These are phyloP conservation scores for Cercospora beticola DNA, from an alignment of 2,329 filamentous ascomycete genomes.

Conservation along the genomic window DNA sequence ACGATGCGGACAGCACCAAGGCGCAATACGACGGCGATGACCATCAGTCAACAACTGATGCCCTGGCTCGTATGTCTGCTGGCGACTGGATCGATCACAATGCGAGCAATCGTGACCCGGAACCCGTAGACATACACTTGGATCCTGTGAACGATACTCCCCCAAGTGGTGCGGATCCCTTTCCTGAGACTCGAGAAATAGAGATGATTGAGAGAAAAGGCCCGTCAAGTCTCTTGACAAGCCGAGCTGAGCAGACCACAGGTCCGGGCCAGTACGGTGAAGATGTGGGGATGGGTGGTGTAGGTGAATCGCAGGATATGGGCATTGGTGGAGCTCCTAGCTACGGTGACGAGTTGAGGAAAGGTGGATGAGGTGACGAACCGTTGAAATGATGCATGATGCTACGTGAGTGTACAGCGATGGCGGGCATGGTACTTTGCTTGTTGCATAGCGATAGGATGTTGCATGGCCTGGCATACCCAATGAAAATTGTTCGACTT, in stretches of 20 bases:
- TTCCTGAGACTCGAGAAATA: conserved; percentile 8
- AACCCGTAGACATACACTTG: conserved; percentile 17
- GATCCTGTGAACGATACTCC: neutral
- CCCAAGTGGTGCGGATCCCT: neutral
- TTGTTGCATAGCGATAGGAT: conserved; percentile 1
- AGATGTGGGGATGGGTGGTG: conserved; percentile 19
- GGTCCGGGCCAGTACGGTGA: neutral
- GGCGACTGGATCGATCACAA: neutral
- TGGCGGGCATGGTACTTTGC: neutral
- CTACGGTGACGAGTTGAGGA: conserved; percentile 13
- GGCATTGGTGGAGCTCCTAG: conserved; percentile 17
- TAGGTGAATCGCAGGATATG: conserved; percentile 17
- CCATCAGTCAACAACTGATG: conserved; percentile 1
- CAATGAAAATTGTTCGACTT: neutral
- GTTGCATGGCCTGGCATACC: neutral
- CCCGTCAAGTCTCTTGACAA: conserved; percentile 7
- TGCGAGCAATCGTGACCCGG: neutral
- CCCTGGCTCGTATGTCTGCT: neutral
- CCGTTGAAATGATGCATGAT: neutral
- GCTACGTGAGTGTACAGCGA: neutral
- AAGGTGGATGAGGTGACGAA: conserved; percentile 1
- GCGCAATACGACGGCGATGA: conserved; percentile 16
- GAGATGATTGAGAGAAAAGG: conserved; percentile 33
- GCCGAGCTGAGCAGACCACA: neutral
- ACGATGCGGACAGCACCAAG: conserved; percentile 13